A percentile compares a stretch with the other conserved stretches of the same genome.
These are phyloP conservation scores for Hypoxylon lenormandii DNA, from an alignment of 495 filamentous ascomycete genomes.

Conservation along the genomic window DNA sequence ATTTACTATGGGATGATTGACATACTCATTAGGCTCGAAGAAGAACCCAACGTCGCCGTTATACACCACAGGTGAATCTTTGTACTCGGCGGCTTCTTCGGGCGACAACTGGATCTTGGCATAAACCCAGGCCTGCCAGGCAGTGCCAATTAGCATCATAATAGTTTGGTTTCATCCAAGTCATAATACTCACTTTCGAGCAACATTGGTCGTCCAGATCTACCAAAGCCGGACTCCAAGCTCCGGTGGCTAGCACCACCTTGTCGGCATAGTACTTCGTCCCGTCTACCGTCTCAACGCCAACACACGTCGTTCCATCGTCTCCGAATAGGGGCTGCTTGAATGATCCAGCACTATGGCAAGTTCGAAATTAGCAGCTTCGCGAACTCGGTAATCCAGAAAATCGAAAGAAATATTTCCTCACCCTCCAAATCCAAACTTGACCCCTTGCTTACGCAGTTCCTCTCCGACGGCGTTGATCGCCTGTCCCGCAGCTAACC, in stretches of 20 bases:
- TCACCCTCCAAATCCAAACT: constrained; percentile 44
- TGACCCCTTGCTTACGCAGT: constrained; percentile 34
- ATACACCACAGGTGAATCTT: constrained; percentile 65
- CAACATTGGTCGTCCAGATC: constrained; percentile 52
- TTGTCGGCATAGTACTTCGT: constrained; percentile 50
- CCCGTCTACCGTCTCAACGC: constrained; percentile 52
- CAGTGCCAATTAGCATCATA: constrained; percentile 14
- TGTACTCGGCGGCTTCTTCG: constrained; percentile 62
- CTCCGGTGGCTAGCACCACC: constrained; percentile 53
- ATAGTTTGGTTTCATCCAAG: no score
- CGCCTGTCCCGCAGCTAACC: constrained; percentile 43
- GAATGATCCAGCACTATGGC: constrained; percentile 38
- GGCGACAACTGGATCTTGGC: constrained; percentile 66
- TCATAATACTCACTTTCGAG: constrained; percentile 37
- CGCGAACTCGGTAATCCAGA: background rate
- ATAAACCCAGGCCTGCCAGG: constrained; percentile 61
- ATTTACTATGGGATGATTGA: constrained; percentile 38
- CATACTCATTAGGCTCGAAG: constrained; percentile 68
- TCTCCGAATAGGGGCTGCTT: constrained; percentile 33
- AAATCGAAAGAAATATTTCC: background rate
- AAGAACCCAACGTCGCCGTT: constrained; percentile 68
- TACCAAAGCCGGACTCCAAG: constrained; percentile 54
- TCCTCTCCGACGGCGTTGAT: constrained; percentile 45
- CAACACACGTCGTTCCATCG: constrained; percentile 45
- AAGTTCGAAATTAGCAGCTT: background rate